Base-by-base conservation (phyloP, 768 basidiomycete genomes). In the Leccinum boreale region DNA sequence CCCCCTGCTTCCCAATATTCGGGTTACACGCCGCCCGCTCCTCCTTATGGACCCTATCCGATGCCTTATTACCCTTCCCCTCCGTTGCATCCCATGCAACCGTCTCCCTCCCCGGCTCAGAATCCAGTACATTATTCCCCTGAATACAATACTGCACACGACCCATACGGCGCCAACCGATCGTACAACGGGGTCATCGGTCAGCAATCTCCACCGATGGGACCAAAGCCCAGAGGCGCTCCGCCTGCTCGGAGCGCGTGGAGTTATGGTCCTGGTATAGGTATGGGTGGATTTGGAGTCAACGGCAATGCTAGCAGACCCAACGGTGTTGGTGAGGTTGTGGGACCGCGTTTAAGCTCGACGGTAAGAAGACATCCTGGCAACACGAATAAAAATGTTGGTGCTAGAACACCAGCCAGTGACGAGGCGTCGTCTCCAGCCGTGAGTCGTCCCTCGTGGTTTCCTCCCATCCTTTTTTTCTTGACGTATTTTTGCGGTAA, bases 361-460 rank as follows among this genome's bases (percentile, higher is more conserved):
- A 62, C 67, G 36, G 75, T 77, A 60, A 77, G 85, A 64, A 78
- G 85, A 67, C 73, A 73, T 49, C 68, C 78, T 26, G 78, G 79
- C 24, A 81, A 77, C 23, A 79, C 79, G 55, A 82, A 78, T 62
- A 77, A 78, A 61, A 84, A 78, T 60, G 76, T 79, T 51, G 79
- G 81, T 28, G 77, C 81, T 54, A 81, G 85, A 62, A 83, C 87
- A 36, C 79, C 84, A 39, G 79, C 80, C 23, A 81, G 83, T 51
- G 91, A 93, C 69, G 91, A 93, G 62, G 85, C 83, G 33, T 84
- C 87, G 10, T 91, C 90, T 26, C 85, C 83, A 52, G 80, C 89
- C 55, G 91, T 92, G 71, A 81, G 90, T 82, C 53, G 49, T 58
- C 58, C 45, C 44, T 56, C 51, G 24, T 29, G 31, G 23, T 48